phyloP scores from a whole-genome alignment of 148 eudicot genomes.

The Rheum nobile region DNA sequence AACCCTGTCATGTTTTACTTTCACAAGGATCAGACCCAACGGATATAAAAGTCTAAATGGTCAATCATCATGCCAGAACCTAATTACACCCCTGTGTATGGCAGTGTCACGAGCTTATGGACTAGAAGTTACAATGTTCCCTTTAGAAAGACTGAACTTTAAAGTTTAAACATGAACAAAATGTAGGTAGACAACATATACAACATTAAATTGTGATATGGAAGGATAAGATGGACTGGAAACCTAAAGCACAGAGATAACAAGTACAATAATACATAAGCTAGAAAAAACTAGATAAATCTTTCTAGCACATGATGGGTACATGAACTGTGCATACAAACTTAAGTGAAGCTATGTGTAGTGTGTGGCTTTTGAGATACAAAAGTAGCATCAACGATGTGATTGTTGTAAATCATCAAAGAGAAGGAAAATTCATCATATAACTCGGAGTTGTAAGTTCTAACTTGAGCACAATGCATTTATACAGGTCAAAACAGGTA shows the following conservation, averaged over 20 bases:
- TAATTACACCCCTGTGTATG: too few relatives aligned
- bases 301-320: not conserved
- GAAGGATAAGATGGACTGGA: not conserved
- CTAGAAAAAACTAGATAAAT: too few relatives aligned
- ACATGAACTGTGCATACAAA: not conserved
- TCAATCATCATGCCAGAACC: too few relatives aligned
- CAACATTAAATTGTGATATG: not conserved
- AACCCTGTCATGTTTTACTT: too few relatives aligned
- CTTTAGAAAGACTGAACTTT: not conserved
- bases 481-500: not conserved
- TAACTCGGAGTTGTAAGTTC: not conserved
- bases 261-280: not conserved
- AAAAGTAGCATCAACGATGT: not conserved
- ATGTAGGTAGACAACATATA: not conserved
- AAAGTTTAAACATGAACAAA: not conserved
- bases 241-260: not conserved
- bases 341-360: not conserved
- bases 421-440: not conserved
- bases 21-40: too few relatives aligned
- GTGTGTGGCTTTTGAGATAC: not conserved
- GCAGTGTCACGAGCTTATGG: not conserved
- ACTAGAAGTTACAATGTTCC: not conserved
- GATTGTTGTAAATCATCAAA: not conserved
- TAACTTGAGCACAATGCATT: not conserved
- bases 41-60: too few relatives aligned